Evolutionary conservation across 305 asterid genomes (phyloP), one percentile per base, ranked within the genome.

Genomic region (Andrographis paniculata): DNA sequence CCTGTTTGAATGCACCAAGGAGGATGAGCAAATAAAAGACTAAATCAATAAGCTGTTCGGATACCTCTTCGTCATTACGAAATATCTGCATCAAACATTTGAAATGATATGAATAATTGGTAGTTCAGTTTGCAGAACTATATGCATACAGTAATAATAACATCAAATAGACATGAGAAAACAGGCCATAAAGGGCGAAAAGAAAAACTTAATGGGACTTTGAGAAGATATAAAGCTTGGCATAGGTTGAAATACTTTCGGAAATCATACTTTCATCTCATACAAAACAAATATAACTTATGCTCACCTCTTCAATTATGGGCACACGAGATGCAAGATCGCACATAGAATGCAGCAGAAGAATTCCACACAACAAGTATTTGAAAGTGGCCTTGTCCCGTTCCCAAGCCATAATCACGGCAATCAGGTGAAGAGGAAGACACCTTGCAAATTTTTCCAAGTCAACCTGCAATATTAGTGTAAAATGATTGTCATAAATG

Each of bases 311-410:
- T 72, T 87, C 93, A 50, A 92, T 66, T 68, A 78, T 84, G 55
- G 88, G 85, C 69, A 70, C 81, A 47, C 95, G 93, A 52, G 93
- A 71, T 44, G 95, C 94, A 68, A 92, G 79, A 71, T 82, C 96
- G 63, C 87, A 82, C 71, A 92, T 68, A 55, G 94, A 75, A 62
- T 92, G 93, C 71, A 92, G 65, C 64, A 92, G 62, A 56, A 80
- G 89, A 70, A 87, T 59, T 52, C 97, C 99, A 70, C 91, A 84
- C 53, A 92, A 68, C 86, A 92, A 71, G 71, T 92, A 87, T 65
- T 72, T 74, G 78, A 87, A 79, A 10, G 83, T 70, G 58, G 74
- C 57, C 63, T 71, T 70, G 64, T 84, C 91, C 58, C 79, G 69
- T 64, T 74, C 83, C 74, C 93, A 80, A 55, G 77, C 81, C 79